Evolutionary conservation across 1,139 yeast genomes (phyloP).

Genomic region (Taiozyma sp.): DNA sequence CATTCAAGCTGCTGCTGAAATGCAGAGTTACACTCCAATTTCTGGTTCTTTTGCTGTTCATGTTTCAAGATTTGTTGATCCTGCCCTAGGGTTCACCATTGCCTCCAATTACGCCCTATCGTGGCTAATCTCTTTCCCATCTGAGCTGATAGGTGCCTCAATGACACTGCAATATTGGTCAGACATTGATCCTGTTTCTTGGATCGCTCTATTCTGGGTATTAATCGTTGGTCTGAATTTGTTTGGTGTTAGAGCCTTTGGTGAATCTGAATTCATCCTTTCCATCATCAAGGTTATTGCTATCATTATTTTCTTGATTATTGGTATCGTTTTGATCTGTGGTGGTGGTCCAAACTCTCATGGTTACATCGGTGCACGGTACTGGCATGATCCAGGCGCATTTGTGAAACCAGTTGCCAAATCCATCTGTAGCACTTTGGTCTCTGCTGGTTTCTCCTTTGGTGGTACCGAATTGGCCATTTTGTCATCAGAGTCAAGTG

Average conservation of each 20-base stretch:
- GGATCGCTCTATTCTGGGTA: constrained; percentile 58
- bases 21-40: constrained; percentile 70
- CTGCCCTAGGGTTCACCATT: constrained; percentile 72
- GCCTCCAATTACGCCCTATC: constrained; percentile 83
- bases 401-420: constrained; percentile 52
- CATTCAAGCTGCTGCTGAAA: constrained; percentile 69
- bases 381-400: constrained; percentile 63
- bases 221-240: constrained; percentile 41
- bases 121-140: constrained; percentile 81
- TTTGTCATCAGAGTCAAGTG: constrained; percentile 68
- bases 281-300: constrained; percentile 54
- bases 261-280: constrained; percentile 57
- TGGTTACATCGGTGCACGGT: constrained; percentile 58
- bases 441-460: constrained; percentile 72
- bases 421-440: constrained; percentile 55
- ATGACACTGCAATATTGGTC: constrained; percentile 72
- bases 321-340: constrained; percentile 59
- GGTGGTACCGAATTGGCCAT: constrained; percentile 73
- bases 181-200: constrained; percentile 55
- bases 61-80: constrained; percentile 58
- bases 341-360: constrained; percentile 40
- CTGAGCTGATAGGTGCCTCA: constrained; percentile 76
- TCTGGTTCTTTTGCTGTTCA: constrained; percentile 60
- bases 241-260: constrained; percentile 63
- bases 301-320: constrained; percentile 51